Percentiles rank a stretch among this genome's conserved stretches.
Evolutionary conservation across 768 basidiomycete species (phyloP).

Genomic region (Dendrothele bispora): DNA sequence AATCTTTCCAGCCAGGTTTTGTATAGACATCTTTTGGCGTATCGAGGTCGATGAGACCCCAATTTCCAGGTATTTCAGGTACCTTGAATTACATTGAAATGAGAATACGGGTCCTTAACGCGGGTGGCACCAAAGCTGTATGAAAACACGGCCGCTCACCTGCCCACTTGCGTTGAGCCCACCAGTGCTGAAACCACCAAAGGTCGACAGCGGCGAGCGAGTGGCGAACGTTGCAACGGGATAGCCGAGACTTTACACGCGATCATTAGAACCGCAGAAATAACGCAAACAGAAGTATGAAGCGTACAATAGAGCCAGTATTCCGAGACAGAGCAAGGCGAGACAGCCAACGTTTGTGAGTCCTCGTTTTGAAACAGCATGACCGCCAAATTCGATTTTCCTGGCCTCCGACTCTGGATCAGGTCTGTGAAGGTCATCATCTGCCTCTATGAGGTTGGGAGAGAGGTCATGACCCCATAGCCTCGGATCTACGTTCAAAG

Average conservation of each 20-base stretch:
- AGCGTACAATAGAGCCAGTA: constrained; percentile 39
- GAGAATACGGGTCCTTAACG: no score
- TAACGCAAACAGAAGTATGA: constrained; percentile 50
- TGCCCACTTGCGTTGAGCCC: constrained; percentile 55
- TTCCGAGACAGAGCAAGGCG: constrained; percentile 34
- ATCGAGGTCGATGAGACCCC: constrained; percentile 71
- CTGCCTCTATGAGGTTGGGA: constrained; percentile 40
- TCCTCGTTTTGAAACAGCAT: constrained; percentile 59
- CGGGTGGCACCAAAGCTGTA: background rate
- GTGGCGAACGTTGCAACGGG: constrained; percentile 34
- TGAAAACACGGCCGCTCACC: constrained; percentile 6
- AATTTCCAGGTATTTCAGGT: constrained; percentile 55
- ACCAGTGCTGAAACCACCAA: constrained; percentile 45
- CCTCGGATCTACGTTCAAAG: constrained; percentile 52
- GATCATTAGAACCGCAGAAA: background rate
- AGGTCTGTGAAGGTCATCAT: constrained; percentile 54
- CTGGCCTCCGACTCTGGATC: constrained; percentile 11
- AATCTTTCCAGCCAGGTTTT: constrained; percentile 6
- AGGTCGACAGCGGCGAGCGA: constrained; percentile 23
- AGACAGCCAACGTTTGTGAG: constrained; percentile 65
- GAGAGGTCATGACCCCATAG: constrained; percentile 56
- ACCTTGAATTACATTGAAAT: constrained; percentile 41
- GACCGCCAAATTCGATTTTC: constrained; percentile 46
- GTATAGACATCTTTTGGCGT: constrained; percentile 63
- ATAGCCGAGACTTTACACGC: constrained; percentile 33